These are phyloP conservation scores for Eucalyptus cloeziana DNA, from an alignment of 345 rosid species.

Conservation along the genomic window DNA sequence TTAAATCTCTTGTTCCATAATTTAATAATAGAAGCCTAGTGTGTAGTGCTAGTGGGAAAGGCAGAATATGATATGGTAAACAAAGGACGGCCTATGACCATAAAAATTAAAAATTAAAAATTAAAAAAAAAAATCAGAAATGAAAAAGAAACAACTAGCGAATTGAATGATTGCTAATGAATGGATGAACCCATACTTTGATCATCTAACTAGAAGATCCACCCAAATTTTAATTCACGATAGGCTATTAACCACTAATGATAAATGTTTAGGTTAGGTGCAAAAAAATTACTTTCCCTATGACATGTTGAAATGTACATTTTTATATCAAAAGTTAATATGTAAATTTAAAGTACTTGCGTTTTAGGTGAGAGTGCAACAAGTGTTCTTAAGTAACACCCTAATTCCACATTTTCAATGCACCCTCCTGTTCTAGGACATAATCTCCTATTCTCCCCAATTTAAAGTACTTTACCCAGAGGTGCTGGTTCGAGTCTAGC, in stretches of 20 bases:
- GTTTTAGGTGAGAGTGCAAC: too few species aligned
- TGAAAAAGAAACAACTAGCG: background rate
- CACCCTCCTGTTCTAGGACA: too few species aligned
- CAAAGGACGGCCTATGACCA: background rate
- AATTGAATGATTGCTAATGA: background rate
- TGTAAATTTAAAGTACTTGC: too few species aligned
- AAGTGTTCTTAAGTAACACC: too few species aligned
- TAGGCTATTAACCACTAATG: background rate
- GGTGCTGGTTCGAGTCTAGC: too few species aligned
- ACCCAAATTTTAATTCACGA: background rate
- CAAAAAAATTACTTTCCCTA: too few species aligned
- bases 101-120: too few species aligned
- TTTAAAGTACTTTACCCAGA: too few species aligned
- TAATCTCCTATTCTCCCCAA: too few species aligned
- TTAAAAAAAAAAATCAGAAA: background rate
- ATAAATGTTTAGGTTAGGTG: background rate
- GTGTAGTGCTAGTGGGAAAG: background rate
- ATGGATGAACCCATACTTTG: background rate
- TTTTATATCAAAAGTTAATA: too few species aligned
- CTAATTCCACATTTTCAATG: too few species aligned
- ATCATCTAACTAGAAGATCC: background rate
- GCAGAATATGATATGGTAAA: background rate
- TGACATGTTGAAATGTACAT: too few species aligned
- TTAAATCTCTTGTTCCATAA: background rate
- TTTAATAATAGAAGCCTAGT: background rate